Base-by-base conservation (phyloP, 257 asterid species). In the Ehretia macrophylla region DNA sequence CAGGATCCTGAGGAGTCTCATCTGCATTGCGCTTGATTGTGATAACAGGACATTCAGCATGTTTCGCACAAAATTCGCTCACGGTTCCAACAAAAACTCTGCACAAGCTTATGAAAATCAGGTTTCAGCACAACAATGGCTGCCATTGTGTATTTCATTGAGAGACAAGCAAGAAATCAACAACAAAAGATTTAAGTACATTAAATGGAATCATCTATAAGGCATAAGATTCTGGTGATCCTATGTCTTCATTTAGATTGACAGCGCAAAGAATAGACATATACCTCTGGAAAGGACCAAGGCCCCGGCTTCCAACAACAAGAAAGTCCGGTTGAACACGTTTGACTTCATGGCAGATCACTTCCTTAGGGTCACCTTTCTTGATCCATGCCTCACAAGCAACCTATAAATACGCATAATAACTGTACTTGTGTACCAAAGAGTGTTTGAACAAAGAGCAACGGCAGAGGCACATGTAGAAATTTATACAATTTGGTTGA, bases 71-170 rank as follows among this genome's bases (percentile, higher is more conserved):
- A 66, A 77, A 89, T 60, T 86, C 97, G 67, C 97, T 89, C 74
- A 89, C 97, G 58, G 90, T 89, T 71, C 97, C 97, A 60, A 89
- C 94, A 27, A 89, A 84, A 44, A 89, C 95, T 83, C 97, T 86
- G 78, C 68, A 77, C 59, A 48, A 60, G 49, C 18, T 13, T 17
- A 40, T 19, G 37, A 11, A 47, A 17, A 20, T 13, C 10, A 20
- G 12, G 12, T 45, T 38, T 14, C 14, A 27, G 35, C n/a, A 14
- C 13, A 16, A 37, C 13, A 21, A 59, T 12, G 44, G 49, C 38
- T 27, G 20, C 21, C 51, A 32, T 58, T 38, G 42, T 13, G 3
- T 27, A 27, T 27, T 6, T 27, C 6, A 27, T 27, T 1, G 6
- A 27, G 35, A 27, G 35, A 27, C 48, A 17, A 18, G 19, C 20